Percentiles rank a stretch among this genome's conserved stretches.
These are phyloP conservation scores for Quercus mongolica DNA, from an alignment of 306 rosid species.

Conservation along the genomic window DNA sequence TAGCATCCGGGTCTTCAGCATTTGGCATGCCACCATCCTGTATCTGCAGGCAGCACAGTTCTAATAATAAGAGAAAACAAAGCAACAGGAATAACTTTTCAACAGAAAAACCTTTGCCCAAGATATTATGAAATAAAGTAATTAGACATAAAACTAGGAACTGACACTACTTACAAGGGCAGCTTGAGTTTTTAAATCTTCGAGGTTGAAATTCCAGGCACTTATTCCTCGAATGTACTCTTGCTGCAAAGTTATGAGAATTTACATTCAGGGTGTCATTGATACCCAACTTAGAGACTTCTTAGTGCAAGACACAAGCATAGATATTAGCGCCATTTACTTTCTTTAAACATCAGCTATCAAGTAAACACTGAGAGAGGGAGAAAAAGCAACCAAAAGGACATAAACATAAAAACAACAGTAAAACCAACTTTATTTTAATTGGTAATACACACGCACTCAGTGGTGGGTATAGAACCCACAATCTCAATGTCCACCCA, in stretches of 20 bases:
- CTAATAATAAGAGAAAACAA: conserved; percentile 14
- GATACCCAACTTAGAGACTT: not conserved
- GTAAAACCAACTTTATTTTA: not conserved
- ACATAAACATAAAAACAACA: not conserved
- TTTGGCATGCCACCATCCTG: conserved; percentile 64
- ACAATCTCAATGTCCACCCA: no score
- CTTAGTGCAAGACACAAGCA: not conserved
- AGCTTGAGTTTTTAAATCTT: conserved; percentile 93
- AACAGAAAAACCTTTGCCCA: not conserved
- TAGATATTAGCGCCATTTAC: not conserved
- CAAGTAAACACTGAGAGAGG: not conserved
- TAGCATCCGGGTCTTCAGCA: conserved; percentile 47
- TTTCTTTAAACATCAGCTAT: not conserved
- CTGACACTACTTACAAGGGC: conserved; percentile 74
- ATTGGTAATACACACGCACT: no score
- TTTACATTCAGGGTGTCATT: conserved; percentile 6
- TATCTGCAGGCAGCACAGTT: conserved; percentile 54
- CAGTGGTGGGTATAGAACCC: no score
- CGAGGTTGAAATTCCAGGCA: conserved; percentile 99
- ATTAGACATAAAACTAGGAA: conserved; percentile 8
- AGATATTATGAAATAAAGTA: not conserved
- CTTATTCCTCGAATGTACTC: conserved; percentile 99
- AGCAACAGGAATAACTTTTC: not conserved
- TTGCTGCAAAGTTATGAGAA: conserved; percentile 57
- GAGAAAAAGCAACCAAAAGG: no score